Base-by-base conservation (phyloP, 768 basidiomycete species). In the Pleurotus giganteus region DNA sequence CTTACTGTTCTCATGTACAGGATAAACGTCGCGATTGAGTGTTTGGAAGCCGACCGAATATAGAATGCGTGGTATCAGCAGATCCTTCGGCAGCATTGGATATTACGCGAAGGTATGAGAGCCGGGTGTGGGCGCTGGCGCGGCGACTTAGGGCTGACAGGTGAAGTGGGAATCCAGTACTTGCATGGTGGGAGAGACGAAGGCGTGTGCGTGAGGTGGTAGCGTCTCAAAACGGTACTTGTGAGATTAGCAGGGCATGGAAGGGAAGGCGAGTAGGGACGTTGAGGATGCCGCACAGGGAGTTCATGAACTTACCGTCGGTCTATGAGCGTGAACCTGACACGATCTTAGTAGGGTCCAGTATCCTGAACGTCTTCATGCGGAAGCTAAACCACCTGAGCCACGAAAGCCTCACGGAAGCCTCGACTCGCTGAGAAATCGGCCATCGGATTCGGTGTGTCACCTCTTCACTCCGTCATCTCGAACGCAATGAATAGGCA, bases 281-380 rank as follows among this genome's bases (percentile, higher is more conserved):
- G 44, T 45, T 9, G 27, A 26, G 11, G 23, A 45, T 45, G 44
- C 44, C 44, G 44, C 44, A 45, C 44, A 45, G 44, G 44, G 44
- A 45, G 44, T 45, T 45, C 44, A 45, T 45, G 44, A 45, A 17
- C 27, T 24, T 45, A 45, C 44, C 44, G 44, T 45, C 44, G 44
- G 44, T 27, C 44, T 24, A 45, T 45, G 27, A 45, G 21, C 21
- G 19, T 45, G 44, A 45, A 17, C 44, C 44, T 45, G 44, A 23
- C 39, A 41, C 12, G 39, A 41, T 32, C 31, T 32, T 7, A 41
- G 19, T 19, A 41, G 39, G 39, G 39, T 41, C 39, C 39, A 12
- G 7, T 15, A 41, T n/a, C 39, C 39, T 41, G 39, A 41, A 41
- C 39, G 39, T 17, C n/a, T 41, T 7, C 39, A 36, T 11, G 11